Conservation (phyloP, 345 rosid genomes). For the Citrus australasica region DNA sequence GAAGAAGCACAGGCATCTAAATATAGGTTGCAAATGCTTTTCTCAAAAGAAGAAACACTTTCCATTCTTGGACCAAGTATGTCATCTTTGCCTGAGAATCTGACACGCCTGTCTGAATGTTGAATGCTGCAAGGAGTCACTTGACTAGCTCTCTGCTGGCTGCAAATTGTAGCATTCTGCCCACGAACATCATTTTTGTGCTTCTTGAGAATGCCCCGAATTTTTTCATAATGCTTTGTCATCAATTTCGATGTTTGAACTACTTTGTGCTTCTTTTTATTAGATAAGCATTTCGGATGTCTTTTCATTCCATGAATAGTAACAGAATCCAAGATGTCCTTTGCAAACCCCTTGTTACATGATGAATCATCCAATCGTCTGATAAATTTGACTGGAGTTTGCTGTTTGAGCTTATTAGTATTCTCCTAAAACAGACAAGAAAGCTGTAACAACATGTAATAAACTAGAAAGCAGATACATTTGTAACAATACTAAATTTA, state of each 20-base stretch:
- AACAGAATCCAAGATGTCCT: conserved; percentile 17
- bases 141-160: conserved; percentile 17
- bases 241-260: conserved; percentile 16
- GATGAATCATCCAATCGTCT: conserved; percentile 16
- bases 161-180: conserved; percentile 21
- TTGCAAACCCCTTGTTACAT: conserved; percentile 16
- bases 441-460: background rate
- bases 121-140: conserved; percentile 22
- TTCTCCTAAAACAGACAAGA: conserved; percentile 25
- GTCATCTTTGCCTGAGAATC: conserved; percentile 38
- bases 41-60: conserved; percentile 7
- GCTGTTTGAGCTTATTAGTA: conserved; percentile 25
- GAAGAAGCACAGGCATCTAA: conserved; percentile 23
- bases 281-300: conserved; percentile 17
- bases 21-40: conserved; percentile 21
- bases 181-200: conserved; percentile 21
- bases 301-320: conserved; percentile 18
- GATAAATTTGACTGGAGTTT: conserved; percentile 19
- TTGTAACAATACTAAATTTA: background rate
- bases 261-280: conserved; percentile 22
- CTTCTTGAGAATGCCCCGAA: conserved; percentile 47
- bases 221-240: conserved; percentile 26
- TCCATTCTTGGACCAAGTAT: conserved; percentile 15
- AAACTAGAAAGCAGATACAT: background rate
- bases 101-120: conserved; percentile 37